Conservation (phyloP, 2,329 filamentous ascomycete genomes). For the Hortaea werneckii region DNA sequence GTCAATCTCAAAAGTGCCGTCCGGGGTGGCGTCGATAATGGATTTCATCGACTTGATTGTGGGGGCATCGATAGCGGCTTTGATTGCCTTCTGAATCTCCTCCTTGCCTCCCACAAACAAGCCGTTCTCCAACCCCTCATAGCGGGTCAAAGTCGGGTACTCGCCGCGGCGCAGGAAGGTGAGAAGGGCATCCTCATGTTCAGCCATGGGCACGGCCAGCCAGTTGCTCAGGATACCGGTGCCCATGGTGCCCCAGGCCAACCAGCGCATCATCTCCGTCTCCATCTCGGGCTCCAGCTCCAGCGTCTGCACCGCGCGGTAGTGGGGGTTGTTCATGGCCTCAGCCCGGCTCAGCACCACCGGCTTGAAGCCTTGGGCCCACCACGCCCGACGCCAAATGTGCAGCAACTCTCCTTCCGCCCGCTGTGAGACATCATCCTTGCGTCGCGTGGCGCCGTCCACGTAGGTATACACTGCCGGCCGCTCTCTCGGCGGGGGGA, state of each 20-base stretch:
- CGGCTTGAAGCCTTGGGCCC: conserved; percentile 83
- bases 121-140: conserved; percentile 59
- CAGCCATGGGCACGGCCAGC: conserved; percentile 74
- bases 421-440: conserved; percentile 53
- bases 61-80: conserved; percentile 29
- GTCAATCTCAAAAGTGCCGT: conserved; percentile 56
- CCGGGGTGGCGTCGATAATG: conserved; percentile 52
- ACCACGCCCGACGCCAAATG: conserved; percentile 89
- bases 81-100: conserved; percentile 33
- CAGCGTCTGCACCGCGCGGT: conserved; percentile 55
- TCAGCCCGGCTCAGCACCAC: conserved; percentile 70
- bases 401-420: conserved; percentile 72
- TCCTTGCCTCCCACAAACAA: conserved; percentile 62
- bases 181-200: conserved; percentile 62
- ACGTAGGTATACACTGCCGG: conserved; percentile 86
- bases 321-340: conserved; percentile 72
- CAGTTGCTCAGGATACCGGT: conserved; percentile 71
- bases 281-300: conserved; percentile 54
- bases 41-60: conserved; percentile 53
- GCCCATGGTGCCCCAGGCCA: conserved; percentile 88
- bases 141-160: conserved; percentile 63
- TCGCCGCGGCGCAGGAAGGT: conserved; percentile 64
- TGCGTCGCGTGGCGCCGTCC: conserved; percentile 51
- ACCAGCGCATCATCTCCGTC: conserved; percentile 68
- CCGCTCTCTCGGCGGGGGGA: conserved; percentile 63